These are phyloP conservation scores for Lycium barbarum DNA, from an alignment of 257 asterid genomes.

Conservation along the genomic window DNA sequence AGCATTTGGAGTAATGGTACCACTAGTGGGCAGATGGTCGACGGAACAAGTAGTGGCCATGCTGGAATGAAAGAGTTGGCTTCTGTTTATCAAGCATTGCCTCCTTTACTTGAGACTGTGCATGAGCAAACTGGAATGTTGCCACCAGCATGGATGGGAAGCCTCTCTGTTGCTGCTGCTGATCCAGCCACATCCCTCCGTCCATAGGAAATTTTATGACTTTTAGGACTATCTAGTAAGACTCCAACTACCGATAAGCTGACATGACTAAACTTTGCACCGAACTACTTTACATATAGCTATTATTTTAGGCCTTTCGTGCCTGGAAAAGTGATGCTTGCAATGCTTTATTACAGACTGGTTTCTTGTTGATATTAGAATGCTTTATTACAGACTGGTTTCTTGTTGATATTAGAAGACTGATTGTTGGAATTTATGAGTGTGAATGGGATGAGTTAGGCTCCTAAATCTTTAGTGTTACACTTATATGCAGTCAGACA, in stretches of 20 bases:
- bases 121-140: slow-evolving; percentile 75
- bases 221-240: background rate
- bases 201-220: background rate
- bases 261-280: background rate
- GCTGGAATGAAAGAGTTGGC: slow-evolving; percentile 59
- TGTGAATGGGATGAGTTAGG: background rate
- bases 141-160: slow-evolving; percentile 67
- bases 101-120: slow-evolving; percentile 63
- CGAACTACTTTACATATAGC: background rate
- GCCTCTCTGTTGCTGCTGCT: background rate
- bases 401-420: too few species aligned
- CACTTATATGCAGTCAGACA: background rate
- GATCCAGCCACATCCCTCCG: slow-evolving; percentile 24
- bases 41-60: background rate
- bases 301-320: background rate
- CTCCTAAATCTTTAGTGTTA: too few species aligned
- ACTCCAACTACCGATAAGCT: background rate
- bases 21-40: background rate
- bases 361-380: background rate
- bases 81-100: slow-evolving; percentile 61
- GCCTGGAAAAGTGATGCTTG: background rate
- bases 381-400: too few species aligned
- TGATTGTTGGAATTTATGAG: too few species aligned
- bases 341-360: background rate
- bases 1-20: slow-evolving; percentile 64